phyloP scores from a whole-genome alignment of 306 rosid genomes.

The Quercus suber region DNA sequence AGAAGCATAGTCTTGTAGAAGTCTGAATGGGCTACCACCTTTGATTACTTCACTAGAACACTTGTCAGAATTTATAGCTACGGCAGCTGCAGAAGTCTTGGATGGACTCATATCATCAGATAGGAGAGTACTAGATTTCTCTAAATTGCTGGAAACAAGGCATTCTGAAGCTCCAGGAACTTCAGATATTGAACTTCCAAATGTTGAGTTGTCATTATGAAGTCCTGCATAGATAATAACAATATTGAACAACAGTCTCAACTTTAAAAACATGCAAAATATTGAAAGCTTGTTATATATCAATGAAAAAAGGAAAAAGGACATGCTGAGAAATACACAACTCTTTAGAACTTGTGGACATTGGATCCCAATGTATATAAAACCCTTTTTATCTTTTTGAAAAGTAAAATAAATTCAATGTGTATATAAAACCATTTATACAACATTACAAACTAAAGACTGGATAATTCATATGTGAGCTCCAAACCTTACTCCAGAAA shows the following conservation, averaged over 20 bases:
- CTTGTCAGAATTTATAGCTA: slow-evolving; percentile 25
- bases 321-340: slow-evolving; percentile 4
- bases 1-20: slow-evolving; percentile 86
- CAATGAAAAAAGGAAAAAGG: not conserved
- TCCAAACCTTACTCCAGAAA: no score
- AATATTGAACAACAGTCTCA: not conserved
- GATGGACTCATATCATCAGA: slow-evolving; percentile 21
- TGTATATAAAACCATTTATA: no score
- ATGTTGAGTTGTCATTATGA: slow-evolving; percentile 25
- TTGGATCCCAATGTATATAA: no score
- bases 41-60: slow-evolving; percentile 30
- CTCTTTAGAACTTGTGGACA: no score
- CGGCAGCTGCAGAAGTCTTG: slow-evolving; percentile 33
- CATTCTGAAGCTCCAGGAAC: slow-evolving; percentile 36
- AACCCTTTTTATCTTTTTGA: no score
- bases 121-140: slow-evolving; percentile 24
- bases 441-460: no score
- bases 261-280: not conserved
- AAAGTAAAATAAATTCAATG: no score
- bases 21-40: slow-evolving; percentile 66
- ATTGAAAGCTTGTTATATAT: not conserved
- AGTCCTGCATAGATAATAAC: slow-evolving; percentile 38
- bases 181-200: slow-evolving; percentile 27
- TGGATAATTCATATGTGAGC: no score
- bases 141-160: slow-evolving; percentile 13